Conservation (phyloP, 176 grass and related monocot species). For the Elaeis guineensis region DNA sequence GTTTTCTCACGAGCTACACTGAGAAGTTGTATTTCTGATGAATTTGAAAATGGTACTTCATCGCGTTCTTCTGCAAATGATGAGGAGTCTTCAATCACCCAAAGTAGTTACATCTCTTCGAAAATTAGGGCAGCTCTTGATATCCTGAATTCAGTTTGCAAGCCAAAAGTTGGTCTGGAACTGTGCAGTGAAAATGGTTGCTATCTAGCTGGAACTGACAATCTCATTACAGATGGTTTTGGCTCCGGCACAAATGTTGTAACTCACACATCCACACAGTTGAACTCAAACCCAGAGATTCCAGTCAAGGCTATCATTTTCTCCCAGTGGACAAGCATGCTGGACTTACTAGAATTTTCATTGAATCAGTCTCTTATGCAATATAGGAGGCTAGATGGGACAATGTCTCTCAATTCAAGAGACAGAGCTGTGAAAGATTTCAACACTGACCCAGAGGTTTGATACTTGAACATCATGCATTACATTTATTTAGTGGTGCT, state of each 20-base stretch:
- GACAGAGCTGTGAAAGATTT: conserved; percentile 87
- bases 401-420: conserved; percentile 77
- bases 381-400: conserved; percentile 94
- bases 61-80: conserved; percentile 32
- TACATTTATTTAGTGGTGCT: neutral
- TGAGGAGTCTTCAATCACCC: conserved; percentile 55
- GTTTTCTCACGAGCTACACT: conserved; percentile 75
- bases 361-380: conserved; percentile 76
- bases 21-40: conserved; percentile 50
- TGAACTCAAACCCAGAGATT: conserved; percentile 3
- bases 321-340: conserved; percentile 98
- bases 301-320: conserved; percentile 95
- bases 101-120: conserved; percentile 73
- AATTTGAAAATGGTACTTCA: conserved; percentile 36
- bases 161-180: neutral
- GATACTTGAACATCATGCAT: neutral
- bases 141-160: conserved; percentile 56
- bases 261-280: neutral
- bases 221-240: conserved; percentile 5
- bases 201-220: neutral
- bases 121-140: conserved; percentile 72
- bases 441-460: conserved; percentile 92
- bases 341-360: conserved; percentile 78
- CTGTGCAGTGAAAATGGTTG: no score
- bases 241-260: neutral